Conservation (phyloP, 1,139 yeast genomes). For the Saccharomyces hybrid region DNA sequence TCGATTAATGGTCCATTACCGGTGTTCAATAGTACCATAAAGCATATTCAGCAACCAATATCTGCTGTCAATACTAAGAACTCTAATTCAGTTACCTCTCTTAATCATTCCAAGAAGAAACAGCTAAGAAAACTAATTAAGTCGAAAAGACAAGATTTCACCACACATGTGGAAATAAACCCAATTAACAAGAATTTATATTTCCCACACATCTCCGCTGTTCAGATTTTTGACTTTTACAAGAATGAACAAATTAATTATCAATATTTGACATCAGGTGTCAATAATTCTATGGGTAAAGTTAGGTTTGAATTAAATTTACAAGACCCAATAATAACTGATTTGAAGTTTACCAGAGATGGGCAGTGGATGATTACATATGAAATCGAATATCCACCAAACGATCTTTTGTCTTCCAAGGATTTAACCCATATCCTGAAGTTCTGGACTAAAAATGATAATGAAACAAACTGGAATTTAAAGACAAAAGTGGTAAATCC, state of each 20-base stretch:
- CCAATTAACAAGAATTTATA: conserved; percentile 65
- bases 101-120: conserved; percentile 26
- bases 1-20: conserved; percentile 74
- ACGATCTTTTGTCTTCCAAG: conserved; percentile 56
- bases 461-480: conserved; percentile 55
- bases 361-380: conserved; percentile 91
- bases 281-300: conserved; percentile 65
- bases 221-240: conserved; percentile 69
- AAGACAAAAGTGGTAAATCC: conserved; percentile 79
- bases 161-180: conserved; percentile 55
- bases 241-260: conserved; percentile 69
- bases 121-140: conserved; percentile 33
- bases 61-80: conserved; percentile 26
- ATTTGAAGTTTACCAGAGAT: conserved; percentile 56
- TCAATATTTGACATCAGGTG: conserved; percentile 66
- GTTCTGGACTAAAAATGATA: conserved; percentile 59
- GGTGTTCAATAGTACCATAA: conserved; percentile 38
- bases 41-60: conserved; percentile 25
- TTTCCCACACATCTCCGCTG: conserved; percentile 60
- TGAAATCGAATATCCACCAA: conserved; percentile 65
- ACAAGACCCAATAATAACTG: conserved; percentile 62
- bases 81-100: conserved; percentile 19
- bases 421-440: conserved; percentile 69
- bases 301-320: conserved; percentile 68
- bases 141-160: conserved; percentile 45